Evolutionary conservation across 495 filamentous ascomycete genomes (phyloP), one percentile per base, ranked within the genome.

Genomic region (Neurospora sp.): DNA sequence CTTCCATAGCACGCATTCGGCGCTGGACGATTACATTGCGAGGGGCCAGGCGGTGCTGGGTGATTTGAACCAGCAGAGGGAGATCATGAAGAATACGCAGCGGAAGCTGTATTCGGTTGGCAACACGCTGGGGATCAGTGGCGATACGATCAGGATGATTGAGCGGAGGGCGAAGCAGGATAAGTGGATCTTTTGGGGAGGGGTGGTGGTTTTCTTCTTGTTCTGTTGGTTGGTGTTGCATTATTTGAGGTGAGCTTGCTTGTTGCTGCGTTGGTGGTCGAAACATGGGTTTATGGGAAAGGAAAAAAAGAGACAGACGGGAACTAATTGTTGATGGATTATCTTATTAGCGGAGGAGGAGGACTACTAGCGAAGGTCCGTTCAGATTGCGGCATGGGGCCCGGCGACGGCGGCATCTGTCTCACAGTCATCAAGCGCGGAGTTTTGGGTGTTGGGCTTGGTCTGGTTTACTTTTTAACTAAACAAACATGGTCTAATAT

Each of bases 121-220:
- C 8, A 98, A 97, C 78, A 98, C 96, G 39, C 83, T 99, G 74
- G 96, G 96, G 9, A 88, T 99, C 42, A 94, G 91, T 80, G 94
- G 95, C 39, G 96, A 98, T 80, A 99, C 96, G 6, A 99, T 99
- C 72, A 88, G 96, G 16, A 97, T 94, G 93, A 86, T 99, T 70
- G 94, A 98, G 82, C 84, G 96, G 78, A 87, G 96, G 74, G 94
- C 96, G 71, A 91, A 88, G 81, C 90, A 98, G 85, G 96, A 99
- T 78, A 98, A 97, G 83, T 98, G 94, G 95, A 96, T 99, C 38
- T 99, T 99, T 81, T 92, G 92, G 89, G 91, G 81, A 16, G 94
- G 96, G 0, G 93, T 96, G 27, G 81, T 96, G 41, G 79, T 94
- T n/a, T 99, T 99, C 82, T 92, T 98, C 73, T 81, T 86, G 54